Evolutionary conservation across 2,329 filamentous ascomycete genomes (phyloP).

Genomic region (Huntiella savannae): DNA sequence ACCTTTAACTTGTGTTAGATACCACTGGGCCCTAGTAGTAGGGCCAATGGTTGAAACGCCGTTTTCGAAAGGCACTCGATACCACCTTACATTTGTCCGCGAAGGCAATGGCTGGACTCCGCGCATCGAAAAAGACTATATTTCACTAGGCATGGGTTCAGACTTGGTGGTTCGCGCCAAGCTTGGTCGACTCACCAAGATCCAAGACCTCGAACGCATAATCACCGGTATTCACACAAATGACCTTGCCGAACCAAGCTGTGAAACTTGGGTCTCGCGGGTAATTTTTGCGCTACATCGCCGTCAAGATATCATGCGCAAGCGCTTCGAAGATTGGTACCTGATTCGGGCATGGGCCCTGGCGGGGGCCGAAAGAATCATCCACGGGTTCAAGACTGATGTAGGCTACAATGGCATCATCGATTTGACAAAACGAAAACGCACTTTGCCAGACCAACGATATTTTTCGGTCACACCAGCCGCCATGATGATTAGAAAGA

Average conservation of each 20-base stretch:
- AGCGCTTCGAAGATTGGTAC: constrained; percentile 6
- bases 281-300: constrained; percentile 6
- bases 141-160: constrained; percentile 9
- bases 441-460: constrained; percentile 6
- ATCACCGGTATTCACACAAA: constrained; percentile 5
- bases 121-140: constrained; percentile 9
- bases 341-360: constrained; percentile 8
- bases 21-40: constrained; percentile 10
- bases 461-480: constrained; percentile 8
- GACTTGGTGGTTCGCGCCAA: constrained; percentile 6
- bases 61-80: constrained; percentile 9
- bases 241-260: constrained; percentile 6
- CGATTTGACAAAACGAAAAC: constrained; percentile 6
- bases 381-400: constrained; percentile 3
- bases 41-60: constrained; percentile 9
- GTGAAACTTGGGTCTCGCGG: constrained; percentile 10
- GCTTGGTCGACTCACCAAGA: constrained; percentile 5
- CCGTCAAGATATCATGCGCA: constrained; percentile 1
- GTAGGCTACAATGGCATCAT: constrained; percentile 10
- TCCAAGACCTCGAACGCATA: constrained; percentile 9
- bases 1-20: not conserved
- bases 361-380: constrained; percentile 6
- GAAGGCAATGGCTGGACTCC: constrained; percentile 3
- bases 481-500: not conserved
- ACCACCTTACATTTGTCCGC: constrained; percentile 5